Evolutionary conservation across 495 filamentous ascomycete species (phyloP).

Genomic region (Emericellopsis terricola): DNA sequence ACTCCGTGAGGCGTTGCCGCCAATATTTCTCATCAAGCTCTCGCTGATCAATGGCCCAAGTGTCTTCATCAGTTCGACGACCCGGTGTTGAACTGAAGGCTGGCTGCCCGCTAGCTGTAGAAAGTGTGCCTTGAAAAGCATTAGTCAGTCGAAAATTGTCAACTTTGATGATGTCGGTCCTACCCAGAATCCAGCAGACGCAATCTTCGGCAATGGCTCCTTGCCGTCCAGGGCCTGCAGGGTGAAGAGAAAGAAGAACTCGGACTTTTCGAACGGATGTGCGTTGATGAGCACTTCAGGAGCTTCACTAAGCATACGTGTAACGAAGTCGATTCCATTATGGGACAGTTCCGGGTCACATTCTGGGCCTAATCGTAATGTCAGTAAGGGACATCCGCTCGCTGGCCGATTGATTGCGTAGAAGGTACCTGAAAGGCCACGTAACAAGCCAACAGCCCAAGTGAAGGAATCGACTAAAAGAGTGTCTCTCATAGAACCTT

Average conservation of each 20-base stretch:
- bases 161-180: no score
- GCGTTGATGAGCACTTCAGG: slow-evolving; percentile 33
- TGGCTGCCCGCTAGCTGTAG: no score
- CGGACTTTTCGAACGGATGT: slow-evolving; percentile 31
- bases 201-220: slow-evolving; percentile 65
- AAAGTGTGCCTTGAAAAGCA: no score
- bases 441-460: slow-evolving; percentile 48
- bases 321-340: slow-evolving; percentile 54
- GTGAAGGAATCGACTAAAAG: slow-evolving; percentile 34
- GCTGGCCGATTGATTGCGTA: neutral
- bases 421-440: slow-evolving; percentile 38
- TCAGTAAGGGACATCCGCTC: slow-evolving; percentile 5
- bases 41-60: slow-evolving; percentile 41
- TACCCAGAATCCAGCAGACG: slow-evolving; percentile 71
- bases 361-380: slow-evolving; percentile 31
- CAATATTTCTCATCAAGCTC: slow-evolving; percentile 47
- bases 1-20: slow-evolving; percentile 55
- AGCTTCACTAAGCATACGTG: slow-evolving; percentile 48
- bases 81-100: neutral
- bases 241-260: slow-evolving; percentile 60
- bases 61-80: slow-evolving; percentile 25
- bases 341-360: slow-evolving; percentile 68
- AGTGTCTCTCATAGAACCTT: no score
- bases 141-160: no score
- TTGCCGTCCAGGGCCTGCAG: slow-evolving; percentile 51